Evolutionary conservation across 495 filamentous ascomycete genomes (phyloP), one percentile per base, ranked within the genome.

Genomic region (Hypoxylon crocopeplum): DNA sequence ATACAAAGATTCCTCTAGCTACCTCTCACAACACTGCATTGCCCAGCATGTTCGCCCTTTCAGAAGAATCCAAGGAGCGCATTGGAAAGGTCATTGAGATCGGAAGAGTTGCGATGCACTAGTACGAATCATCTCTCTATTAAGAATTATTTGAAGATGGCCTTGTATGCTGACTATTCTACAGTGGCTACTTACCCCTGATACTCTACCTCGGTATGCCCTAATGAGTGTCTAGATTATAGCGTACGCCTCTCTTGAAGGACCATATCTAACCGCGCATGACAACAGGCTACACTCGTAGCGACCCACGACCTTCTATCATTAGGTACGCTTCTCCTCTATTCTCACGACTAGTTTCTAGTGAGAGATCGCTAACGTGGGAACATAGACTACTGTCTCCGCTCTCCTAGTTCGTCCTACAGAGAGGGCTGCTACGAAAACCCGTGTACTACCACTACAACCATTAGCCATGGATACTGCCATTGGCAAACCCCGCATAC

Each of bases 31-130:
- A 53, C 34, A 41, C n/a, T 48, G 13, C 3, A 33, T 20, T 42
- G 54, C 44, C 51, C 75, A 83, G 68, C 48, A 91, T 89, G 83
- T 89, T 94, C 69, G 86, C 92, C 76, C 87, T 98, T 60, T 98
- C 94, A 29, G 94, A 98, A 73, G 94, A 98, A 77, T 90, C 91
- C 62, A 98, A 97, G 94, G 94, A 98, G 84, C 90, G 94, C 78
- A 96, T 98, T 75, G 85, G 91, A 67, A 92, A 90, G 77, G 81
- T 97, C 71, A 91, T 98, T 68, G 94, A 98, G 72, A 79, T 97
- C 72, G 95, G 92, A 48, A 85, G 93, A 56, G 86, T 98, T 61
- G 91, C 91, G n/a, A 89, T 98, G 71, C 94, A 98, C 79, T 98
- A 98, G 93, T 96, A 84, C 40, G 85, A 29, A n/a, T 15, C 37